Base-by-base conservation (phyloP, 495 filamentous ascomycete genomes). In the Lichenothelia convexa region DNA sequence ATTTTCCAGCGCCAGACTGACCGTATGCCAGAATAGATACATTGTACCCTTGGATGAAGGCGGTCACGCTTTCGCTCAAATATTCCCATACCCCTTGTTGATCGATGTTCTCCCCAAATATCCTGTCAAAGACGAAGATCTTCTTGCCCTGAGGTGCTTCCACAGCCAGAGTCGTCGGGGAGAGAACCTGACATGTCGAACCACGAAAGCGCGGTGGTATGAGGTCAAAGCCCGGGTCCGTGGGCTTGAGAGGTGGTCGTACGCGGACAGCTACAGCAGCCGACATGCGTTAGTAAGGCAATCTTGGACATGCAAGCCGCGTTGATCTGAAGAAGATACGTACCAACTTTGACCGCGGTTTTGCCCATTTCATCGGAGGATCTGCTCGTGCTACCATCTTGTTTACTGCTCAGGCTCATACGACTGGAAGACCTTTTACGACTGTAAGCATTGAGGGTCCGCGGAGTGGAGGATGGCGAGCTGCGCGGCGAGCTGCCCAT, bases 1-100 rank as follows among this genome's bases (percentile, higher is more conserved):
- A 99, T 59, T 99, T 99, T 48, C 89, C 89, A n/a, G 89, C 84
- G 24, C 89, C 89, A n/a, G 89, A 99, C 62, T 99, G 89, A 46
- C 89, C 89, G 48, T 99, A 99, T 27, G 89, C 89, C 43, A 99
- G 67, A 32, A 99, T 72, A 9, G 89, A 99, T 46, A 99, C 89
- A 76, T 99, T 99, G 66, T 94, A 99, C 26, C 89, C 89, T 53
- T 93, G 81, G 5, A 91, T 55, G 55, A 99, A 99, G 1, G 85
- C 84, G 53, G 65, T 71, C 39, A 93, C 78, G 50, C 84, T 92
- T 42, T 95, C 91, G 45, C 69, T 70, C 22, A 99, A 61, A 48
- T 99, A 99, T 17, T 92, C 81, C 85, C 87, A 99, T 26, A 99
- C 59, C 32, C 85, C 86, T 44, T 86, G 81, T 55, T 99, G 89